Evolutionary conservation across 2,329 filamentous ascomycete species (phyloP).

Genomic region (Phyllosticta citriasiana): DNA sequence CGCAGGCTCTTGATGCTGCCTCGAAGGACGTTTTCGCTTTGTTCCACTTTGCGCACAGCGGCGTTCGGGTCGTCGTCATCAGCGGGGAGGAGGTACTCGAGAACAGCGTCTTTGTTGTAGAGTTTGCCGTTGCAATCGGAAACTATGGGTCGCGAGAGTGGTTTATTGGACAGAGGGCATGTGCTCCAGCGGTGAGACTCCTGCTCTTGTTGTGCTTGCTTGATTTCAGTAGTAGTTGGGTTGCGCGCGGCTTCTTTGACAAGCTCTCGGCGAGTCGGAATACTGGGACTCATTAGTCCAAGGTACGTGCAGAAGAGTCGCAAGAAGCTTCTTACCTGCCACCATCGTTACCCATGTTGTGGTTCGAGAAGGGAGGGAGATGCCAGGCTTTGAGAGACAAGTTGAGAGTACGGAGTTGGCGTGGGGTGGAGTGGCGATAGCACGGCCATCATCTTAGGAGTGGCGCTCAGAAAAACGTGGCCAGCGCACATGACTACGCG

Average conservation of each 20-base stretch:
- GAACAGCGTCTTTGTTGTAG: slow-evolving; percentile 89
- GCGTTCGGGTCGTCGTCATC: slow-evolving; percentile 43
- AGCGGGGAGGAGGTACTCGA: slow-evolving; percentile 54
- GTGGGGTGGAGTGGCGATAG: not conserved
- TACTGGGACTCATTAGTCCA: slow-evolving; percentile 39
- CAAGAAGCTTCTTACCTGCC: slow-evolving; percentile 47
- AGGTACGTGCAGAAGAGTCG: not conserved
- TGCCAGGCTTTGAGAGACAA: not conserved
- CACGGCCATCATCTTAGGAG: not conserved
- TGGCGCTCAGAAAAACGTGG: not conserved
- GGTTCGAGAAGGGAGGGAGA: not conserved
- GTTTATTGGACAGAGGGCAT: slow-evolving; percentile 74
- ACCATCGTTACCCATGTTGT: slow-evolving; percentile 87
- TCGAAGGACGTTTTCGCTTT: slow-evolving; percentile 44
- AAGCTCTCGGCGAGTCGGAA: slow-evolving; percentile 89
- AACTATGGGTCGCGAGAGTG: slow-evolving; percentile 64
- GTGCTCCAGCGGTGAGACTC: slow-evolving; percentile 78
- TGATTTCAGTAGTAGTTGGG: slow-evolving; percentile 74
- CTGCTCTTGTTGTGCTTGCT: slow-evolving; percentile 77
- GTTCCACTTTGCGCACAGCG: slow-evolving; percentile 40
- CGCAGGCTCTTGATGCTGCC: slow-evolving; percentile 66
- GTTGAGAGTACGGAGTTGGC: not conserved
- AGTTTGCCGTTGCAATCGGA: slow-evolving; percentile 76
- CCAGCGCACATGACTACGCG: not conserved
- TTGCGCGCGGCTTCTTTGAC: slow-evolving; percentile 85